Conservation (phyloP, 2,329 filamentous ascomycete species). For the Aspergillus fijiensis region DNA sequence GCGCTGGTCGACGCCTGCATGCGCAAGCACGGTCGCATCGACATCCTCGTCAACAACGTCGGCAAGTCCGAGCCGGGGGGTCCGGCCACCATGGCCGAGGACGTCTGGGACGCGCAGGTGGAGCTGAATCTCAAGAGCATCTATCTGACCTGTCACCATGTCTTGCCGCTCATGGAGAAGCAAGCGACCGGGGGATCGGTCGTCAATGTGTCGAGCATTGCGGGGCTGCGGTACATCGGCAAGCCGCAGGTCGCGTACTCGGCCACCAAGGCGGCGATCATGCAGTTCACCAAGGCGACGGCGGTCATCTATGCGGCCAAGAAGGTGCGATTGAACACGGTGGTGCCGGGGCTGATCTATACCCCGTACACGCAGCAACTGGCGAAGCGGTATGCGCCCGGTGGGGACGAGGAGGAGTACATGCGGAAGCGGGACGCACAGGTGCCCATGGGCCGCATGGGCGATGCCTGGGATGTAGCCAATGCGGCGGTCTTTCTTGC, state of each 20-base stretch:
- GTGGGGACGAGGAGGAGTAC: slow-evolving; percentile 46
- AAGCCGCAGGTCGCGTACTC: slow-evolving; percentile 58
- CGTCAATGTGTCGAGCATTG: slow-evolving; percentile 53
- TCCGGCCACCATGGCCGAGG: slow-evolving; percentile 51
- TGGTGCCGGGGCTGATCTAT: slow-evolving; percentile 58
- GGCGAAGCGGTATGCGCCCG: slow-evolving; percentile 45
- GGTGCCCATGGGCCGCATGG: slow-evolving; percentile 36
- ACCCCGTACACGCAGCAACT: slow-evolving; percentile 53
- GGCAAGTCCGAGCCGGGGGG: slow-evolving; percentile 56
- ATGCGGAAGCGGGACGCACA: slow-evolving; percentile 24
- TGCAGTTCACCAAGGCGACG: slow-evolving; percentile 53
- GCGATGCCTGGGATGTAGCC: slow-evolving; percentile 35
- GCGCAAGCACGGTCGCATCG: slow-evolving; percentile 55
- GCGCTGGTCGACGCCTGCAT: slow-evolving; percentile 53
- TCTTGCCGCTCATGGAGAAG: slow-evolving; percentile 27
- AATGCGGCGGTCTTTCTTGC: slow-evolving; percentile 34
- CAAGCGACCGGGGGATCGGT: slow-evolving; percentile 40
- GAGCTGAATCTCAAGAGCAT: slow-evolving; percentile 58
- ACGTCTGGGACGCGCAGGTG: slow-evolving; percentile 54
- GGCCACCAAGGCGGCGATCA: slow-evolving; percentile 52
- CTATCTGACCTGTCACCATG: slow-evolving; percentile 52
- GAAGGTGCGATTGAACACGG: slow-evolving; percentile 51
- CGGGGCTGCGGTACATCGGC: slow-evolving; percentile 53
- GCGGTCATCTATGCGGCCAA: slow-evolving; percentile 44
- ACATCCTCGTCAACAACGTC: slow-evolving; percentile 63